Conservation (phyloP, 192 early-diverging fungal genomes). For the Jimgerdemannia flammicorona region DNA sequence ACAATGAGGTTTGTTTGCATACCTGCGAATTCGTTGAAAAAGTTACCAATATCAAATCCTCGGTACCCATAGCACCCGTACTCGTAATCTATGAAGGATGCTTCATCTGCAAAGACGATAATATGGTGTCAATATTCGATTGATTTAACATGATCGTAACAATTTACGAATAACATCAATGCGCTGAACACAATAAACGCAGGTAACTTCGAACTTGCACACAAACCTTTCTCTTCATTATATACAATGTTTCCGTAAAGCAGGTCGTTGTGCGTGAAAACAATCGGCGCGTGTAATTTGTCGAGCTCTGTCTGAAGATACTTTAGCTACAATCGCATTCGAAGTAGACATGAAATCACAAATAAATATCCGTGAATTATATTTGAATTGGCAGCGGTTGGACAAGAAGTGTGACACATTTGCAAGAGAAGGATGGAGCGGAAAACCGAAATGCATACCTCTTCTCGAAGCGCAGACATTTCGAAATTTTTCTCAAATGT, state of each 20-base stretch:
- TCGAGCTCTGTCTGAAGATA: conserved; percentile 53
- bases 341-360: conserved; percentile 1
- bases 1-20: background rate
- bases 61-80: conserved; percentile 83
- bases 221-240: conserved; percentile 42
- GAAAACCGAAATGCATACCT: conserved; percentile 29
- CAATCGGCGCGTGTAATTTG: conserved; percentile 67
- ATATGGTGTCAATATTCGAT: background rate
- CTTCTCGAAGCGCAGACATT: conserved; percentile 33
- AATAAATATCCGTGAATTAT: background rate
- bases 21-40: conserved; percentile 92
- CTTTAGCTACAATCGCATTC: conserved; percentile 27
- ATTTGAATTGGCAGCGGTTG: conserved; percentile 12
- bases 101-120: conserved; percentile 37
- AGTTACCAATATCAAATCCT: conserved; percentile 95
- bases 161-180: background rate
- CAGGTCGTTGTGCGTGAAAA: conserved; percentile 93
- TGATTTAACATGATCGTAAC: background rate
- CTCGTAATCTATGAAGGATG: conserved; percentile 92
- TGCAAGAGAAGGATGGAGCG: too few species aligned
- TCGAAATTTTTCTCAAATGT: conserved; percentile 54
- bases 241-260: conserved; percentile 89
- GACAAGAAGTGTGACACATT: too few species aligned
- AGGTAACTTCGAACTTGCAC: background rate
- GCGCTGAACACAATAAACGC: conserved; percentile 11